Percentiles rank a stretch among this genome's conserved stretches.
Evolutionary conservation across 495 filamentous ascomycete species (phyloP).

Genomic region (Aspergillus cavernicola): DNA sequence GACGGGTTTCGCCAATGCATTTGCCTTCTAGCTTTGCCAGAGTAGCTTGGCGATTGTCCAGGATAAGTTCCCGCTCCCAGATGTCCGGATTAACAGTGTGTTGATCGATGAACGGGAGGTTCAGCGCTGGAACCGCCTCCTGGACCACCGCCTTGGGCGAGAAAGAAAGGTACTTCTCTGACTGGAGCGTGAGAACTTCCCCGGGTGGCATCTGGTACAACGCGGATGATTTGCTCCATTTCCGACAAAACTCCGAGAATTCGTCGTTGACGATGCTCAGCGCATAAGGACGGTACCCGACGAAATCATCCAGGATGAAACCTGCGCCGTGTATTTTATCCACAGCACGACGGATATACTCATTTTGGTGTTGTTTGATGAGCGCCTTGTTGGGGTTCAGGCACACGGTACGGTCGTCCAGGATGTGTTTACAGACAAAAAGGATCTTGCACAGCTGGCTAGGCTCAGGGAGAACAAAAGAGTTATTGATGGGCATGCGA

Average conservation of each 20-base stretch:
- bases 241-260: conserved; percentile 21
- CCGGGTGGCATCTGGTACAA: conserved; percentile 25
- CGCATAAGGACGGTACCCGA: conserved; percentile 32
- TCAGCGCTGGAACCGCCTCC: conserved; percentile 12
- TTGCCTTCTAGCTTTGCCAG: conserved; percentile 32
- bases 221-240: conserved; percentile 28
- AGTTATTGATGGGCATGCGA: conserved; percentile 5
- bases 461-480: conserved; percentile 29
- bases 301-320: conserved; percentile 21
- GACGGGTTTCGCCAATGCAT: conserved; percentile 33
- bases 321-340: conserved; percentile 2
- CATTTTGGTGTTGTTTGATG: conserved; percentile 26
- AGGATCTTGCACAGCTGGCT: conserved; percentile 32
- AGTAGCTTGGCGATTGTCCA: conserved; percentile 28
- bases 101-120: conserved; percentile 28
- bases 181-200: conserved; percentile 26
- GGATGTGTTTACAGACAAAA: conserved; percentile 28
- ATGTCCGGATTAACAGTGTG: conserved; percentile 6
- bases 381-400: conserved; percentile 19
- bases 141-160: conserved; percentile 14
- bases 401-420: conserved; percentile 30
- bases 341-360: conserved; percentile 21
- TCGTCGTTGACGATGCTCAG: conserved; percentile 18
- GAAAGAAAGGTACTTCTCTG: conserved; percentile 34
- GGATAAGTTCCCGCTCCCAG: conserved; percentile 26